Base-by-base conservation (phyloP, 768 basidiomycete species). In the Rhizopogon vesiculosus region DNA sequence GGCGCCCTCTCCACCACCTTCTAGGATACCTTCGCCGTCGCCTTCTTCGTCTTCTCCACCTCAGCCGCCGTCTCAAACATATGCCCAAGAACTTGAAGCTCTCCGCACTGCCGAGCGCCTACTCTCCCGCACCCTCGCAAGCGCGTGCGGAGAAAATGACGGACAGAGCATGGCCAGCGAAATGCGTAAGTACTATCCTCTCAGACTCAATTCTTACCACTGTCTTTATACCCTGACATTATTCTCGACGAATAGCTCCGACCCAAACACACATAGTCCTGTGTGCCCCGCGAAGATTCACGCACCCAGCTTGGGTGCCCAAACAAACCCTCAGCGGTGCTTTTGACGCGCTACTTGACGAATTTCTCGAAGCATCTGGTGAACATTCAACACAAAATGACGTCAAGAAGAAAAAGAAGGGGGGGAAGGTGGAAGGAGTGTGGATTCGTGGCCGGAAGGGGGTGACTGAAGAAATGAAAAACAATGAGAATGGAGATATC, bases 231-330 rank as follows among this genome's bases (percentile, higher is more conserved):
- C 15, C 22, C 15, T 42, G 18, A 41, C 15, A 8, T 22, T 39
- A 29, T 29, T 25, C 31, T 40, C 7, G 16, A 25, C 19, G 13
- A 10, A n/a, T 56, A 80, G 79, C 73, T 8, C 73, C 79, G 7
- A 80, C 79, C 0, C 77, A 78, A 42, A 78, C 70, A 0, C 78
- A 81, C 29, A 60, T 81, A 45, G 65, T 78, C 10, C 69, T 80
- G 19, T 75, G 76, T 44, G 79, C 79, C 0, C 79, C 79, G 1
- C 68, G 79, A 5, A 69, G 77, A 13, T 80, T 80, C 60, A 58
- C 62, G 7, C 79, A 80, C 53, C 74, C 79, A 3, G 67, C 71
- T 7, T 80, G 79, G 78, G 63, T 72, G 35, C 78, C 78, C 4
- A 72, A 76, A 7, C 79, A 80, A 63, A 77, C 74, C 53, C 56